Conservation (phyloP, 1,284 basidiomycete species). For the Gomphus sp. region DNA sequence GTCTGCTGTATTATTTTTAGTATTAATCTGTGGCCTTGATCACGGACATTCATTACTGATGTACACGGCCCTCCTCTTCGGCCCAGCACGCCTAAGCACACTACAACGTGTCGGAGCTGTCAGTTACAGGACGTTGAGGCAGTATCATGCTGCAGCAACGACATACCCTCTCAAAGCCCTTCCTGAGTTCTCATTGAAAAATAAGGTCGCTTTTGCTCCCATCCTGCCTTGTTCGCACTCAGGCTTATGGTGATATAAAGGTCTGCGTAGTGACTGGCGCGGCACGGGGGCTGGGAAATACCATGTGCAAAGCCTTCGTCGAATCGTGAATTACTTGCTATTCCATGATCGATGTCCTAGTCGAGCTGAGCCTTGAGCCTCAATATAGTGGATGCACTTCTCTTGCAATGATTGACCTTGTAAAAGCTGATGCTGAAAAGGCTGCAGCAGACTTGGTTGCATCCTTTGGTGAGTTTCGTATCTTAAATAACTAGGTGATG, state of each 20-base stretch:
- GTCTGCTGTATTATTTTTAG: too few species aligned
- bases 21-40: too few species aligned
- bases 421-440: slow-evolving; percentile 57
- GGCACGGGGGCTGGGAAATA: slow-evolving; percentile 80
- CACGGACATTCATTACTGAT: not conserved
- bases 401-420: slow-evolving; percentile 81
- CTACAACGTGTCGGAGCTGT: not conserved
- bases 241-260: slow-evolving; percentile 27
- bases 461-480: slow-evolving; percentile 30
- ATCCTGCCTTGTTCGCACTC: not conserved
- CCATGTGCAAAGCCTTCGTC: slow-evolving; percentile 85
- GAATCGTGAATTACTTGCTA: slow-evolving; percentile 52
- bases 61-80: not conserved
- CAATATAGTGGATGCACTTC: slow-evolving; percentile 63
- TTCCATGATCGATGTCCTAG: not conserved
- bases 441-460: slow-evolving; percentile 70
- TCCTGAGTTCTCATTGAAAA: slow-evolving; percentile 57
- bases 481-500: not conserved
- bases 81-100: not conserved
- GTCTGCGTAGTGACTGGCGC: slow-evolving; percentile 94
- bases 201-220: slow-evolving; percentile 37
- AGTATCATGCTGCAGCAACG: not conserved
- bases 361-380: not conserved
- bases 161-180: slow-evolving; percentile 30
- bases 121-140: not conserved